Percentiles rank a stretch among this genome's conserved stretches.
phyloP scores from a whole-genome alignment of 2,329 filamentous ascomycete species.

The Ophiocordyceps unilateralis region DNA sequence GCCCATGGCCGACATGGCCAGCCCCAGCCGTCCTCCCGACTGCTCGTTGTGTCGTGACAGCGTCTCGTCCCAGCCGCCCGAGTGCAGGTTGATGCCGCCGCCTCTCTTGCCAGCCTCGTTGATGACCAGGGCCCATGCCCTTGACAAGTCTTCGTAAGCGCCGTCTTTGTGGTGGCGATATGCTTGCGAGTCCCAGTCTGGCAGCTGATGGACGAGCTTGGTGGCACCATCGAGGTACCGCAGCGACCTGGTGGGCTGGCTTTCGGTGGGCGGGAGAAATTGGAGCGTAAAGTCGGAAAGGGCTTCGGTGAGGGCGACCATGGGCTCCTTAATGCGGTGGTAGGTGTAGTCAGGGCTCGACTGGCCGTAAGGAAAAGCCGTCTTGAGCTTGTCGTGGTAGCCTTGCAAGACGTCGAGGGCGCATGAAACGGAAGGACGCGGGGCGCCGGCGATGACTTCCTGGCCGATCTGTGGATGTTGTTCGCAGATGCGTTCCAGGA shows the following conservation, averaged over 20 bases:
- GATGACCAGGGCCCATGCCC: conserved; percentile 83
- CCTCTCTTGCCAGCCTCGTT: conserved; percentile 81
- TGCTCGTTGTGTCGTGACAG: conserved; percentile 75
- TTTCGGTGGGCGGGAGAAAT: conserved; percentile 82
- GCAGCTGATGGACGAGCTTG: conserved; percentile 73
- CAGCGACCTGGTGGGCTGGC: conserved; percentile 66
- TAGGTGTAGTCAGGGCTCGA: conserved; percentile 85
- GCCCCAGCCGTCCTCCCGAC: conserved; percentile 64
- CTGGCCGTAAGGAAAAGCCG: conserved; percentile 73
- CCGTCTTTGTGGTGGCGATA: conserved; percentile 89
- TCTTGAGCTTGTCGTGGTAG: conserved; percentile 64
- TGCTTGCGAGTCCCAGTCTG: conserved; percentile 76
- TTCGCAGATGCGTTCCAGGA: conserved; percentile 84
- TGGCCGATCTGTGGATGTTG: conserved; percentile 71
- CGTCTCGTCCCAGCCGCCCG: conserved; percentile 82
- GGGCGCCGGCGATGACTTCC: conserved; percentile 70
- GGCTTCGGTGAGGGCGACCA: conserved; percentile 70
- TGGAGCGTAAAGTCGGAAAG: conserved; percentile 89
- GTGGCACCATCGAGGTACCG: conserved; percentile 82
- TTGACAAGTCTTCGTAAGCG: conserved; percentile 89
- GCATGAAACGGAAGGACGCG: conserved; percentile 68
- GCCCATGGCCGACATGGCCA: conserved; percentile 62
- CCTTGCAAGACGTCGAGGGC: conserved; percentile 65
- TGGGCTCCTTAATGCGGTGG: conserved; percentile 70
- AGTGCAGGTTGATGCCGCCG: conserved; percentile 76